Evolutionary conservation across 169 alveolate species (phyloP).

Genomic region (Plasmodium ovale): DNA sequence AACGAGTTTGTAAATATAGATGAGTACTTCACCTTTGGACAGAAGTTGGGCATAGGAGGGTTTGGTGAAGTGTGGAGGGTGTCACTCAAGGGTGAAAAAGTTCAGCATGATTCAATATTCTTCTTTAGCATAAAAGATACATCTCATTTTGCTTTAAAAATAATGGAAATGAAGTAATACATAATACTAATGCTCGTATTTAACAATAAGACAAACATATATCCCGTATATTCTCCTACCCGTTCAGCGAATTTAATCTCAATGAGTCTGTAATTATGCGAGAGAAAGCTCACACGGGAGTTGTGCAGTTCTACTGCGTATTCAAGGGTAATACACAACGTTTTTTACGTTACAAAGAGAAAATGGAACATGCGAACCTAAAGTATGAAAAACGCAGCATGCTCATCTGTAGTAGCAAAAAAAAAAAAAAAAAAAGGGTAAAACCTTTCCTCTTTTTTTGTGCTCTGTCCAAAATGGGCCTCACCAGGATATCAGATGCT

Average conservation of each 20-base stretch:
- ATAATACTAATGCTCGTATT: background rate
- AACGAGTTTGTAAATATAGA: slow-evolving; percentile 45
- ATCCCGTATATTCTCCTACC: background rate
- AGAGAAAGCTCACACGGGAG: slow-evolving; percentile 55
- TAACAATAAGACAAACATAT: background rate
- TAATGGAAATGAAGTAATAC: slow-evolving; percentile 58
- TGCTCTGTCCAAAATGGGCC: background rate
- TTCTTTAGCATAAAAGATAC: slow-evolving; percentile 43
- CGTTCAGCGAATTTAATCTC: slow-evolving; percentile 56
- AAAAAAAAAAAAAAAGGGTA: too few species aligned
- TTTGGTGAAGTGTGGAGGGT: slow-evolving; percentile 74
- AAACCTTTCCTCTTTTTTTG: too few species aligned
- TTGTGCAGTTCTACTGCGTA: slow-evolving; percentile 28
- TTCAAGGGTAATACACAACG: slow-evolving; percentile 31
- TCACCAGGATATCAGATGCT: slow-evolving; percentile 39
- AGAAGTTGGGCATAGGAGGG: slow-evolving; percentile 51
- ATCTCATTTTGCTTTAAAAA: slow-evolving; percentile 38
- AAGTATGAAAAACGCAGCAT: too few species aligned
- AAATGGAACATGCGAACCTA: too few species aligned
- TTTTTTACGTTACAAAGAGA: too few species aligned
- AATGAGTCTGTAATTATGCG: slow-evolving; percentile 63
- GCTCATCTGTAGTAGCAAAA: too few species aligned
- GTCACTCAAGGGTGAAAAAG: slow-evolving; percentile 11
- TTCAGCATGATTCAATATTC: slow-evolving; percentile 26
- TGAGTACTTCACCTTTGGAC: slow-evolving; percentile 21